Conservation (phyloP, 768 basidiomycete species). For the Boletales sp. region DNA sequence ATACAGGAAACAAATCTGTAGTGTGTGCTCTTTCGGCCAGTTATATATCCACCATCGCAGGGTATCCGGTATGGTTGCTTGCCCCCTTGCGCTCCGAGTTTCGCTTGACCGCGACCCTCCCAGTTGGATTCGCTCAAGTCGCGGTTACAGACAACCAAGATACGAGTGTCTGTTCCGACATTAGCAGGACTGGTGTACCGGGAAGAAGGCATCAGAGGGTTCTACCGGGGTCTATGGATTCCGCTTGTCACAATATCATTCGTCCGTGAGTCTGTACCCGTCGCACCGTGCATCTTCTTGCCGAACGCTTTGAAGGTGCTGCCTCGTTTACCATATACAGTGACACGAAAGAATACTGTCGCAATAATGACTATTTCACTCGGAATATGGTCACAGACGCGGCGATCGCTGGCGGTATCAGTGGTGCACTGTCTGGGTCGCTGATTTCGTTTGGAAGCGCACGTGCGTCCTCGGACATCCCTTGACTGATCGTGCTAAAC, state of each 20-base stretch:
- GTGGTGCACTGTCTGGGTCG: conserved; percentile 86
- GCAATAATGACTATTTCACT: conserved; percentile 54
- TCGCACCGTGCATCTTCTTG: conserved; percentile 1
- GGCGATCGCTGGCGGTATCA: conserved; percentile 72
- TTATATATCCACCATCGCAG: conserved; percentile 88
- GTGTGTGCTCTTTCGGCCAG: conserved; percentile 90
- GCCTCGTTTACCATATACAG: conserved; percentile 92
- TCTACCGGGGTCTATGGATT: conserved; percentile 88
- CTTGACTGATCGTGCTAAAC: conserved; percentile 18
- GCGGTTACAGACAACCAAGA: conserved; percentile 81
- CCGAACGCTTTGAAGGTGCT: conserved; percentile 51
- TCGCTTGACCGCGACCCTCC: not conserved
- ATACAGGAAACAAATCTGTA: conserved; percentile 77
- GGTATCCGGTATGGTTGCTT: conserved; percentile 63
- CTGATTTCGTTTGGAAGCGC: conserved; percentile 87
- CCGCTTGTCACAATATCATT: conserved; percentile 95
- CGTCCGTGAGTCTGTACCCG: conserved; percentile 65
- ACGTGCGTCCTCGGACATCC: conserved; percentile 51
- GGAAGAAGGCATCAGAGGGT: conserved; percentile 85
- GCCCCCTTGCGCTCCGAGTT: not conserved
- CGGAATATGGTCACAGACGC: conserved; percentile 63
- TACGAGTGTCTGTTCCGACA: conserved; percentile 65
- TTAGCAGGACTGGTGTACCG: conserved; percentile 71
- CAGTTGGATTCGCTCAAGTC: conserved; percentile 95
- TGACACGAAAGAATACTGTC: conserved; percentile 72